A percentile compares a stretch with the other conserved stretches of the same genome.
Conservation (phyloP, 306 rosid species). For the Casuarina cunninghamiana region DNA sequence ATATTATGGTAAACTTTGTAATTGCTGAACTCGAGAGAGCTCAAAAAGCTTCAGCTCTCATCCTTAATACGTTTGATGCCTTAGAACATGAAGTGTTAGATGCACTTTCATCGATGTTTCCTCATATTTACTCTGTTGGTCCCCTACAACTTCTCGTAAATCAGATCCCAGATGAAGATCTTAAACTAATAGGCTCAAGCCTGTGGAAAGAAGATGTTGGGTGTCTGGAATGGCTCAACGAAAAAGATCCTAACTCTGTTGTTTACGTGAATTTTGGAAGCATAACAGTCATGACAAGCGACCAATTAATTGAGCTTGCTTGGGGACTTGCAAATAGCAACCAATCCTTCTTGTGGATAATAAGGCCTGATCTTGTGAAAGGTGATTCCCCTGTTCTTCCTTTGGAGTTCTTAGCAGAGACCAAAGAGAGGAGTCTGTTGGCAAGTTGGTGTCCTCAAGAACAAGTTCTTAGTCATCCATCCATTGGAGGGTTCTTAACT, state of each 20-base stretch:
- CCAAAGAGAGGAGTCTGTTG: constrained; percentile 39
- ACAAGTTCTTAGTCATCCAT: constrained; percentile 48
- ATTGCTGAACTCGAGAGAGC: too few relatives aligned
- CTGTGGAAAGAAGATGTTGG: constrained; percentile 64
- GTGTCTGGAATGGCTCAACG: constrained; percentile 63
- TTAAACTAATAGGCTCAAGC: constrained; percentile 44
- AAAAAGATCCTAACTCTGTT: constrained; percentile 38
- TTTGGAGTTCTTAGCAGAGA: constrained; percentile 35
- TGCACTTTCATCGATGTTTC: constrained; percentile 33
- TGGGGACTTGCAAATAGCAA: constrained; percentile 73
- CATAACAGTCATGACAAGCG: constrained; percentile 53
- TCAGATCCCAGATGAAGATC: constrained; percentile 17
- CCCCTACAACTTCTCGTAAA: constrained; percentile 37
- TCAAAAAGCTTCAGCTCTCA: constrained; percentile 45
- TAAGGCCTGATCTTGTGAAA: constrained; percentile 52
- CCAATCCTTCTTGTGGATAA: constrained; percentile 51
- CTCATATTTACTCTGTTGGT: constrained; percentile 62
- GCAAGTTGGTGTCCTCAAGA: constrained; percentile 73
- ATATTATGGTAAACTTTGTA: constrained; percentile 27
- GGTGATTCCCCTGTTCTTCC: constrained; percentile 43
- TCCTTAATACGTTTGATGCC: constrained; percentile 60
- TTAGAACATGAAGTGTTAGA: constrained; percentile 45
- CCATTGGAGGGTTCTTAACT: constrained; percentile 67
- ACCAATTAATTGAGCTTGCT: constrained; percentile 59
- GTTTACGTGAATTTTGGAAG: constrained; percentile 79